Evolutionary conservation across 1,139 yeast genomes (phyloP), one percentile per base, ranked within the genome.

Genomic region (Hemisphaericaspora subhashii): DNA sequence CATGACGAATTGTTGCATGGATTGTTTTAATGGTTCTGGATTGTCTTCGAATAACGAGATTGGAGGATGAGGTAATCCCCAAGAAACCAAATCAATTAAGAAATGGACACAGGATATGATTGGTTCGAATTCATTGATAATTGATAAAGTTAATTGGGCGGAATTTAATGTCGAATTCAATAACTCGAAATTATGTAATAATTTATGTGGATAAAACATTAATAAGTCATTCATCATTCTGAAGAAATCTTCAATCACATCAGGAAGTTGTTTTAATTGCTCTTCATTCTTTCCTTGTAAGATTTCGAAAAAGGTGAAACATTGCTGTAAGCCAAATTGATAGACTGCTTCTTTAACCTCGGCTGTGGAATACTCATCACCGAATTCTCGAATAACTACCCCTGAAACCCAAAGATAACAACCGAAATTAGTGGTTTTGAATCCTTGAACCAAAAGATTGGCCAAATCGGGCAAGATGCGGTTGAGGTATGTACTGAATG

Each of bases 321-420:
- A 59, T 53, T 78, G 83, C 29, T 69, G 61, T 35, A 72, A 48
- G 2, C 79, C 77, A 57, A 79, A 78, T 34, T 66, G 58, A 63
- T 71, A 71, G 31, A 77, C 69, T 22, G 74, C 62, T 35, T 63
- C 61, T 46, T 70, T 62, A 39, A 70, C 54, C 22, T 57, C 63
- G 5, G 56, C 55, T 20, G 63, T 51, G 32, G 73, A 60, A 42
- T 68, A 68, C 17, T 44, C 47, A 55, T 81, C 87, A 21, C 86
- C 84, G 60, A 77, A 89, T 46, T 86, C 94, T 44, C 88, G 78
- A 38, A 90, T 79, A 22, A 88, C 67, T 4, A 86, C 76, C 4
- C 96, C 97, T 3, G 95, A 83, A 13, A 87, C 94, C 94, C 96
- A 90, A 42, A 90, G 66, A 56, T 84, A 90, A 58, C 96, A 86